Conservation (phyloP, 2,329 filamentous ascomycete genomes). For the Graphilbum sp. region DNA sequence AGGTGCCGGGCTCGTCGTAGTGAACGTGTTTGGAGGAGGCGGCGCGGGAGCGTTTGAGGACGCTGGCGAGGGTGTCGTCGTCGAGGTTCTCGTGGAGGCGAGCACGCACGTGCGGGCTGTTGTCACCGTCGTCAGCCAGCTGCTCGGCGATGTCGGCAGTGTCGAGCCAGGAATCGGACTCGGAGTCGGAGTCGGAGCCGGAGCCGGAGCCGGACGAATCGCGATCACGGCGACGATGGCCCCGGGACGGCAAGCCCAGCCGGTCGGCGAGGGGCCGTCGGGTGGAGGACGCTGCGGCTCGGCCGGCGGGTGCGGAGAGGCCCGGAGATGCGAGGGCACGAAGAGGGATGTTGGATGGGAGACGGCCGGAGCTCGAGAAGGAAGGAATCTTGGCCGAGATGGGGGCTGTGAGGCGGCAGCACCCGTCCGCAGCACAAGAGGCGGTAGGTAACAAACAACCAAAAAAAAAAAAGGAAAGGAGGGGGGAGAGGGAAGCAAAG, state of each 20-base stretch:
- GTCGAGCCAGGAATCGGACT: conserved; percentile 61
- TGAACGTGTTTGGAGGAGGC: conserved; percentile 44
- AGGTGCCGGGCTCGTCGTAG: conserved; percentile 30
- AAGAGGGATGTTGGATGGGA: conserved; percentile 74
- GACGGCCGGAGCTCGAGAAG: conserved; percentile 46
- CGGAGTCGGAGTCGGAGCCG: conserved; percentile 31
- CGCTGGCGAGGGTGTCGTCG: conserved; percentile 38
- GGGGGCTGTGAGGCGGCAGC: conserved; percentile 65
- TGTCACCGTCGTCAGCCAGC: conserved; percentile 61
- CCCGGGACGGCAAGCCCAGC: conserved; percentile 13
- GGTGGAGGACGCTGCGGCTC: conserved; percentile 14
- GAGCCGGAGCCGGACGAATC: conserved; percentile 2
- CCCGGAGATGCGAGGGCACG: conserved; percentile 39
- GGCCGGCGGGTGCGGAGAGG: conserved; percentile 18
- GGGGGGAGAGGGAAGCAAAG: background rate
- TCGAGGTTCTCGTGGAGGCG: conserved; percentile 51
- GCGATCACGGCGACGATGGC: conserved; percentile 15
- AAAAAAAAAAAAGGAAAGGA: conserved; percentile 3
- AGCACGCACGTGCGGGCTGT: conserved; percentile 44
- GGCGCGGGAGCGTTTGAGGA: conserved; percentile 12
- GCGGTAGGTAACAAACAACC: conserved; percentile 1
- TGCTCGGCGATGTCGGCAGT: conserved; percentile 92
- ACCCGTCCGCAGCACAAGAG: conserved; percentile 33
- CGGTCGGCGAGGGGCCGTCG: background rate
- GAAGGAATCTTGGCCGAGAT: conserved; percentile 67